Percentiles rank a stretch among this genome's conserved stretches.
Evolutionary conservation across 139 green algal genomes (phyloP).

Genomic region (Chlorella sp.): DNA sequence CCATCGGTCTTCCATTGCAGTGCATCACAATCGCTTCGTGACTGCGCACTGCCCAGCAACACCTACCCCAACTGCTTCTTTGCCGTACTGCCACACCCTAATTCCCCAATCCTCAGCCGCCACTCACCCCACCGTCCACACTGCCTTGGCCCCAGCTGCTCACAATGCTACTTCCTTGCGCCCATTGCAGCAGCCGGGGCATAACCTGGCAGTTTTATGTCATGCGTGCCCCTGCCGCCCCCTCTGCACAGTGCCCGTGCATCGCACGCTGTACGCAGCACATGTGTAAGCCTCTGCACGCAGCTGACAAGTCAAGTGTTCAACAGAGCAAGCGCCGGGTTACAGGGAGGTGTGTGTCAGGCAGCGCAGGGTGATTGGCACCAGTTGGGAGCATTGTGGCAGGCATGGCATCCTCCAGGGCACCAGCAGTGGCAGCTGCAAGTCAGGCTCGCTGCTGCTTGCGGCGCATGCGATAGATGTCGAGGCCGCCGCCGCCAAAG

Average conservation of each 20-base stretch:
- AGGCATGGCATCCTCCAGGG: not conserved
- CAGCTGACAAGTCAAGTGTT: too few relatives aligned
- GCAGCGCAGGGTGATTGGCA: not conserved
- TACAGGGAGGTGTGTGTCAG: not conserved
- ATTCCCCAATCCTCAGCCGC: not conserved
- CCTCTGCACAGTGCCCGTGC: too few relatives aligned
- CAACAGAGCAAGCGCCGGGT: too few relatives aligned
- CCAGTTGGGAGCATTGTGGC: not conserved
- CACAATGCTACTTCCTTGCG: too few relatives aligned
- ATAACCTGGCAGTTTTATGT: too few relatives aligned
- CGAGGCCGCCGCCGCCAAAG: conserved; percentile 8
- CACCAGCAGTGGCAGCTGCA: not conserved
- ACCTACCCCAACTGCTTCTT: not conserved
- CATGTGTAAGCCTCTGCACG: not conserved
- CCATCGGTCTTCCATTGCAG: too few relatives aligned
- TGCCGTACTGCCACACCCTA: not conserved
- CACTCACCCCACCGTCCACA: not conserved
- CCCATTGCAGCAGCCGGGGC: too few relatives aligned
- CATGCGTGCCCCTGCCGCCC: too few relatives aligned
- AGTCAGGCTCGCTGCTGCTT: conserved; percentile 41
- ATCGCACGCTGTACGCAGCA: not conserved
- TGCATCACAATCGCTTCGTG: too few relatives aligned
- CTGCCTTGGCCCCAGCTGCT: too few relatives aligned
- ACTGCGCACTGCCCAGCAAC: not conserved
- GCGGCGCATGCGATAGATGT: conserved; percentile 58